Conservation (phyloP, 148 eudicot genomes). For the Nyssa sinensis region DNA sequence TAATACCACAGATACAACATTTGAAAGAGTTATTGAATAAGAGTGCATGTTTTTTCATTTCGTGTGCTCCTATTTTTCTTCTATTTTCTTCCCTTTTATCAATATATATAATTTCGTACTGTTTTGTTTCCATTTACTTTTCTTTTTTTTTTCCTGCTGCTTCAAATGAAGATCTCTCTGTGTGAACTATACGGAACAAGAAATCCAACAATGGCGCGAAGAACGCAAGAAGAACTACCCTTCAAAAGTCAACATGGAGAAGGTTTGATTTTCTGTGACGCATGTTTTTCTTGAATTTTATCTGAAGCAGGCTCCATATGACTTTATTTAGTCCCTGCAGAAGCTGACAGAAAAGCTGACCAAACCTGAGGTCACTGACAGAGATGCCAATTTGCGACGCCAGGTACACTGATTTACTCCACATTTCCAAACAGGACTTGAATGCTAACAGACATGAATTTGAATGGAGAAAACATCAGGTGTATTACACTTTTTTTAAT, state of each 20-base stretch:
- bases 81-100: not conserved
- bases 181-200: constrained; percentile 62
- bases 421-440: not conserved
- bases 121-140: no score
- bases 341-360: constrained; percentile 39
- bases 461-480: not conserved
- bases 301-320: not conserved
- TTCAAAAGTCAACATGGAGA: constrained; percentile 48
- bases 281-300: not conserved
- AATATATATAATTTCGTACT: no score
- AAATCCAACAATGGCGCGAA: constrained; percentile 87
- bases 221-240: constrained; percentile 81
- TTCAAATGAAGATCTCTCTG: constrained; percentile 48
- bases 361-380: constrained; percentile 38
- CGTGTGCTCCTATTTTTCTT: not conserved
- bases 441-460: not conserved
- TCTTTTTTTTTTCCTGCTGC: not conserved
- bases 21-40: no score
- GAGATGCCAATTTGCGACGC: constrained; percentile 59
- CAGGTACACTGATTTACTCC: constrained; percentile 46
- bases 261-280: constrained; percentile 42
- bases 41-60: no score
- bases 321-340: constrained; percentile 37
- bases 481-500: not conserved
- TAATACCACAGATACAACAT: not conserved